Conservation (phyloP, 2,329 filamentous ascomycete genomes). For the Pestalotiopsis sp. region DNA sequence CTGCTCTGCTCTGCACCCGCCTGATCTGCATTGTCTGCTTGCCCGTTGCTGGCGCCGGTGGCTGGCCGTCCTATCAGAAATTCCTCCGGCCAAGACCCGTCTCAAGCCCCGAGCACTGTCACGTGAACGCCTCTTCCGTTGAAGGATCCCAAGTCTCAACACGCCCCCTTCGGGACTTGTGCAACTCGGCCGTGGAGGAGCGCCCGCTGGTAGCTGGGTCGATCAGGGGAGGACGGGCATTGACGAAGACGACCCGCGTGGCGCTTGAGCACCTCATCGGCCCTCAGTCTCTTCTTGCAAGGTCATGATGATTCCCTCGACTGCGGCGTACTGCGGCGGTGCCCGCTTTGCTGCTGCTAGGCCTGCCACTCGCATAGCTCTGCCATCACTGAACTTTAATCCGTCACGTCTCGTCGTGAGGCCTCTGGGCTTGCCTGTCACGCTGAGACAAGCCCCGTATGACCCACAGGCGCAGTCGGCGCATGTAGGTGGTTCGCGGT, state of each 20-base stretch:
- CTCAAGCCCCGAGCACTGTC: too few species aligned
- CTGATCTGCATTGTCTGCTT: not conserved
- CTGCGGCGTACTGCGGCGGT: not conserved
- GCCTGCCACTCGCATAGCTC: not conserved
- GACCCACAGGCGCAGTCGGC: not conserved
- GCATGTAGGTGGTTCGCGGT: too few species aligned
- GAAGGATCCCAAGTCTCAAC: too few species aligned
- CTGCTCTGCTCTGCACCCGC: not conserved
- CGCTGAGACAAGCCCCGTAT: not conserved
- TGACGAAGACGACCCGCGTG: constrained; percentile 21
- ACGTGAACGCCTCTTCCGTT: too few species aligned
- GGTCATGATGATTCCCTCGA: not conserved
- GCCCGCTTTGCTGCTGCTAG: not conserved
- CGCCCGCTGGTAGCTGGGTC: not conserved
- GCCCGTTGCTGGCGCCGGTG: not conserved
- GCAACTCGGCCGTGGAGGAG: too few species aligned
- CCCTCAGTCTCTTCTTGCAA: not conserved
- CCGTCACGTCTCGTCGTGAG: not conserved
- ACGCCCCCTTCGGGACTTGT: too few species aligned
- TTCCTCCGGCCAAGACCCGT: not conserved
- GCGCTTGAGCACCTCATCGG: constrained; percentile 20
- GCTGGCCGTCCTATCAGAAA: not conserved
- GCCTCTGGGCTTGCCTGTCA: not conserved
- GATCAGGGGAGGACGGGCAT: not conserved
- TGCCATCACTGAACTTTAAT: constrained; percentile 9